Percentiles rank a stretch among this genome's conserved stretches.
These are phyloP conservation scores for Crithidia expoeki DNA, from an alignment of 208 protist genomes.

Conservation along the genomic window DNA sequence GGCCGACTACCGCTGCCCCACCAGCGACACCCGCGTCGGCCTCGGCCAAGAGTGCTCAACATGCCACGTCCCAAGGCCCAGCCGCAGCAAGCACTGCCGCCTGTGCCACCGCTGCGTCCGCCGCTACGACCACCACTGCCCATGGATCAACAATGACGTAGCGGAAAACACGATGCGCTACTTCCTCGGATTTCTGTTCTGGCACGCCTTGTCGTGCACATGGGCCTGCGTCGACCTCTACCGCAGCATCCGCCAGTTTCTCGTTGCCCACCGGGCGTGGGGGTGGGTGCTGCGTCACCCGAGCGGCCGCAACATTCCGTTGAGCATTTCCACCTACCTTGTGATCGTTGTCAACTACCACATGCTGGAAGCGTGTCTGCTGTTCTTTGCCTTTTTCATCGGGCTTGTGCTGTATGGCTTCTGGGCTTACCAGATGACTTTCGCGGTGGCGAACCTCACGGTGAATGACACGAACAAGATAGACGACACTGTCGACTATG, in stretches of 20 bases:
- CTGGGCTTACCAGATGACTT: constrained; percentile 85
- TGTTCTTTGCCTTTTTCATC: constrained; percentile 82
- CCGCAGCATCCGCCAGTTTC: constrained; percentile 58
- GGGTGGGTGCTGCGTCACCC: constrained; percentile 56
- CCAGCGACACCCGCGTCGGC: constrained; percentile 9
- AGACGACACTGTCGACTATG: constrained; percentile 68
- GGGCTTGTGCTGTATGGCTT: constrained; percentile 79
- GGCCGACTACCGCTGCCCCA: constrained; percentile 17
- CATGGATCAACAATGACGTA: constrained; percentile 97
- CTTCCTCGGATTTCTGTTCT: constrained; percentile 90
- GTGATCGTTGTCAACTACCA: constrained; percentile 64
- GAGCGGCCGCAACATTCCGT: constrained; percentile 32
- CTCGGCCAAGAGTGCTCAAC: constrained; percentile 64
- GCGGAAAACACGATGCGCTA: constrained; percentile 93
- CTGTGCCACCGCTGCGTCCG: constrained; percentile 93
- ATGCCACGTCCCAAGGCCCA: constrained; percentile 80
- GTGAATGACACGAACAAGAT: constrained; percentile 92
- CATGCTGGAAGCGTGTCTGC: constrained; percentile 56
- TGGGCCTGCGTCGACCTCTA: constrained; percentile 80
- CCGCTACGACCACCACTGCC: constrained; percentile 97
- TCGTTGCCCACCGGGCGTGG: constrained; percentile 55
- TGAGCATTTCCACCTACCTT: constrained; percentile 66
- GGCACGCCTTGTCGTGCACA: constrained; percentile 81
- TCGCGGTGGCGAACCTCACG: constrained; percentile 77
- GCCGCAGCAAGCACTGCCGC: constrained; percentile 95